Percentiles rank a stretch among this genome's conserved stretches.
These are phyloP conservation scores for Xylariales sp. DNA, from an alignment of 2,329 filamentous ascomycete genomes.

Conservation along the genomic window DNA sequence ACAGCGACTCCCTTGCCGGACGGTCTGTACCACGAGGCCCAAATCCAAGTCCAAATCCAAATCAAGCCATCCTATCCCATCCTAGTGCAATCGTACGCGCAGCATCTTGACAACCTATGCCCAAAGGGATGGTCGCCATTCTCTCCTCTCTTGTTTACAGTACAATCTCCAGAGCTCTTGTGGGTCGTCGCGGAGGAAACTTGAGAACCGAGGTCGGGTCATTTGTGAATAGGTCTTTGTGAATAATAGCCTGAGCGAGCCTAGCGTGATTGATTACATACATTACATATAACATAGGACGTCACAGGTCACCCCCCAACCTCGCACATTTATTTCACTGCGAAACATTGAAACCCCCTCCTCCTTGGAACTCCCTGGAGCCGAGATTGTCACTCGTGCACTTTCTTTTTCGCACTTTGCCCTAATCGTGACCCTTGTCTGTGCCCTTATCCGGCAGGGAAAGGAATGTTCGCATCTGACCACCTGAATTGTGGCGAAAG, in stretches of 20 bases:
- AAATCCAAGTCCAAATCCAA: too few relatives aligned
- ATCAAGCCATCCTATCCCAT: background rate
- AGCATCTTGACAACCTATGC: too few relatives aligned
- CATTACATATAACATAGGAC: conserved; percentile 1
- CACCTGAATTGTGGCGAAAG: background rate
- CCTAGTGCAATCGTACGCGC: background rate
- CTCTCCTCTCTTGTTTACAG: too few relatives aligned
- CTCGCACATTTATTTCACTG: too few relatives aligned
- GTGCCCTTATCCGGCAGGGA: conserved; percentile 7
- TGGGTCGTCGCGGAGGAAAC: background rate
- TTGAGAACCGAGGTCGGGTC: too few relatives aligned
- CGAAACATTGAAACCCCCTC: background rate
- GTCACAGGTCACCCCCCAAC: conserved; percentile 3
- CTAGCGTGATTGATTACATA: conserved; percentile 6
- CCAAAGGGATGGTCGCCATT: too few relatives aligned
- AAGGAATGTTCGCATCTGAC: too few relatives aligned
- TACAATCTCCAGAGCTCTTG: too few relatives aligned
- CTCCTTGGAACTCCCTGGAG: conserved; percentile 3
- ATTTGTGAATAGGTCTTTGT: too few relatives aligned
- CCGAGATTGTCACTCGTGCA: conserved; percentile 2
- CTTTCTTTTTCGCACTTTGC: background rate
- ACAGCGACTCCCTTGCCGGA: conserved; percentile 3
- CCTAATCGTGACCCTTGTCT: conserved; percentile 3
- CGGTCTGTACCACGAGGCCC: conserved; percentile 5
- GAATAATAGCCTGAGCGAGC: conserved; percentile 4